Base-by-base conservation (phyloP, 805 yeast species). In the Clavispora santaluciae region DNA sequence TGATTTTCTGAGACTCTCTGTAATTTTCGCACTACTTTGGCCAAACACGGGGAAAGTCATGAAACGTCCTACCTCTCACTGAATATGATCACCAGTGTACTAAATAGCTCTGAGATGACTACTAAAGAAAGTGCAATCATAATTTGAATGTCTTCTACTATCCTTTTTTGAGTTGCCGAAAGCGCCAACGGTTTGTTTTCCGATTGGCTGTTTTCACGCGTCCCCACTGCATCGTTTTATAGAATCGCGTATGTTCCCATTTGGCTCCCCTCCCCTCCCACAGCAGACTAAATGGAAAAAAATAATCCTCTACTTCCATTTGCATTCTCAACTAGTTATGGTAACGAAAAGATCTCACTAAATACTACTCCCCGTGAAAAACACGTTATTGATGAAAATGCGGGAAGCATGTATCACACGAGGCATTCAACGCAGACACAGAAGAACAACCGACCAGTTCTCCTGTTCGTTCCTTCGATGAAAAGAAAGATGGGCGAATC, bases 301-400 rank as follows among this genome's bases (percentile, higher is more conserved):
- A 46, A 60, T 30, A 64, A 61, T 40, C 72, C 69, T 1, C 50
- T 76, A 20, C 60, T 74, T n/a, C 80, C 81, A 5, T 69, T 75
- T 59, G 75, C 79, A 4, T 75, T 60, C 47, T 69, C 64, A 43
- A 56, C 63, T 8, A 53, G 66, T 2, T 43, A 59, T 0, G 54
- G 55, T 22, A 67, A 63, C 26, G 56, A 50, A 12, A 45, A 56
- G 17, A 47, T 55, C 10, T 62, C 69, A 0, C 49, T 73, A 15
- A 61, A 64, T 31, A 60, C 68, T 1, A 60, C 64, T 12, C 78
- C 78, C 2, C 50, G 71, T 36, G 68, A 66, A 13, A 49, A 70
- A 24, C 56, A 49, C 9, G 61, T 60, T 6, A 61, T 66, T 13
- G 76, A 72, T 48, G 63, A 61, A 45, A 69, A 73, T 53, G 76